Percentiles rank a stretch among this genome's conserved stretches.
Conservation (phyloP, 192 early-diverging fungal genomes). For the Endogone sp. region DNA sequence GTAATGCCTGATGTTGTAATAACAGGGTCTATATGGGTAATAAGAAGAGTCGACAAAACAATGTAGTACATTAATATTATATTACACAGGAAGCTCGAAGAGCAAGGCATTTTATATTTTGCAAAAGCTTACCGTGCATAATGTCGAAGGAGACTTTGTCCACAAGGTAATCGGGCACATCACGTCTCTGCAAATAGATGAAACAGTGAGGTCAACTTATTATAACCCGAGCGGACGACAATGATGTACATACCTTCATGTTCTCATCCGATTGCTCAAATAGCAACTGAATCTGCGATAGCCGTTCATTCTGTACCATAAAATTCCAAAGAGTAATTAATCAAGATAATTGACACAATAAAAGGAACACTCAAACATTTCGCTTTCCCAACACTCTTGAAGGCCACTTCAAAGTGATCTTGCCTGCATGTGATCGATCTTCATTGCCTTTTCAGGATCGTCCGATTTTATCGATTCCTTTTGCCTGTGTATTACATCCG, state of each 20-base stretch:
- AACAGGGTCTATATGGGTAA: slow-evolving; percentile 31
- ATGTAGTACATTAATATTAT: not conserved
- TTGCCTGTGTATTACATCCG: too few relatives aligned
- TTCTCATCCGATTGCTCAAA: slow-evolving; percentile 51
- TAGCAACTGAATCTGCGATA: slow-evolving; percentile 35
- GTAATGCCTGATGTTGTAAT: slow-evolving; percentile 58
- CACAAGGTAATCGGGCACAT: slow-evolving; percentile 31
- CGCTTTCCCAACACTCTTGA: too few relatives aligned
- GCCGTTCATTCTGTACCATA: slow-evolving; percentile 30
- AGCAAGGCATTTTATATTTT: not conserved
- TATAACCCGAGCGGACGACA: not conserved
- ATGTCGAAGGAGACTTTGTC: slow-evolving; percentile 72
- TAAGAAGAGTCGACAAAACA: not conserved
- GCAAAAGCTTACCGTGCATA: slow-evolving; percentile 57
- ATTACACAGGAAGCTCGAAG: not conserved
- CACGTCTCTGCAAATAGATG: slow-evolving; percentile 18
- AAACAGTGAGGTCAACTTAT: not conserved
- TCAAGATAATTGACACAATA: not conserved
- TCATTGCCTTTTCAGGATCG: too few relatives aligned
- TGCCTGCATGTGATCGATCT: too few relatives aligned
- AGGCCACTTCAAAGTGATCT: not conserved
- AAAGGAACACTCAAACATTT: not conserved
- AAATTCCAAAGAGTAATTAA: not conserved
- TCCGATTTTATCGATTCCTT: too few relatives aligned
- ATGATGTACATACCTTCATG: slow-evolving; percentile 11